These are phyloP conservation scores for Phialocephala sp. DNA, from an alignment of 2,329 filamentous ascomycete species.

Conservation along the genomic window DNA sequence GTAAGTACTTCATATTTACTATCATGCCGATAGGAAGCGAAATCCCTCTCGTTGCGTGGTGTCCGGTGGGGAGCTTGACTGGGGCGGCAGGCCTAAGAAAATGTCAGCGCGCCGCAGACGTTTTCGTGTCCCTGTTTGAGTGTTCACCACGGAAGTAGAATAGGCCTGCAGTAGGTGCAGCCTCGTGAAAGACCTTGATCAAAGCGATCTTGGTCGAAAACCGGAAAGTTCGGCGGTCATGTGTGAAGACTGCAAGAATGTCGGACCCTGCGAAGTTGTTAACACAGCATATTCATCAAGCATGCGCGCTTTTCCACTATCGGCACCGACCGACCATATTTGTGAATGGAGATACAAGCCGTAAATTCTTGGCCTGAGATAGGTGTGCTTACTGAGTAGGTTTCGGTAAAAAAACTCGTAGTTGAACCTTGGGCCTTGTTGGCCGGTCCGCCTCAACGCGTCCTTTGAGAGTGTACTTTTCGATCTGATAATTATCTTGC, in stretches of 20 bases:
- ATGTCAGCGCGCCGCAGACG: neutral
- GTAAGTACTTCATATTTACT: too few relatives aligned
- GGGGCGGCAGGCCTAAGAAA: constrained; percentile 1
- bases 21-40: too few relatives aligned
- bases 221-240: neutral
- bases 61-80: constrained; percentile 24
- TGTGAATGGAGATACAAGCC: too few relatives aligned
- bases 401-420: neutral
- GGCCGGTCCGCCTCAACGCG: neutral
- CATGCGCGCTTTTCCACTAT: neutral
- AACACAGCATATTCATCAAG: neutral
- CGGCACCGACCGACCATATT: neutral
- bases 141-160: neutral
- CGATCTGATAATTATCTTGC: too few relatives aligned
- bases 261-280: neutral
- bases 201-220: neutral
- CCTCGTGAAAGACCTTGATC: neutral
- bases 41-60: neutral
- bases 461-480: too few relatives aligned
- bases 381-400: neutral
- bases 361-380: neutral
- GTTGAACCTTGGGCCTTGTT: neutral
- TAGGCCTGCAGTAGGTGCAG: neutral
- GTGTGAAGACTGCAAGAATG: neutral
- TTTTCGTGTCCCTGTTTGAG: neutral